Base-by-base conservation (phyloP, 2,329 filamentous ascomycete genomes). In the Fusarium sp. region DNA sequence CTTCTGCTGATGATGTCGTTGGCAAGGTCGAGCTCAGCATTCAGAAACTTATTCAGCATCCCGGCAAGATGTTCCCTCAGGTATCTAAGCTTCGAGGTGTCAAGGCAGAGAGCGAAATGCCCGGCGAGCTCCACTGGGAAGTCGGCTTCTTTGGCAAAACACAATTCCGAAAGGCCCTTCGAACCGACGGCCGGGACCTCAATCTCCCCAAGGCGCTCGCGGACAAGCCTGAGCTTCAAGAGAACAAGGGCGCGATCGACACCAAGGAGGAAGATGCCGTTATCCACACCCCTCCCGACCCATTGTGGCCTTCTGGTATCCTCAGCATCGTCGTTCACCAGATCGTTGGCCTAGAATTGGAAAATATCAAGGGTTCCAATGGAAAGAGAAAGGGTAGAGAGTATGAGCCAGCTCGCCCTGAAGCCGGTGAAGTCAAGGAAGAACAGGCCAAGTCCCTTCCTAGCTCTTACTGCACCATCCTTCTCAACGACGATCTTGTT, bases 131-230 rank as follows among this genome's bases (percentile, higher is more conserved):
- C 44, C 92, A 97, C 80, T 98, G 96, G 96, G 96, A 98, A 81
- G 94, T 98, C 53, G 96, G 96, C 12, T 98, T 93, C 84, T 98
- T 98, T 77, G 92, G 92, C 76, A 98, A 98, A 84, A 94, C 95
- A 2, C 91, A 95, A 75, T 95, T 98, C 84, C 90, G 96, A 61
- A 90, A 92, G 72, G 94, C 94, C 18, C 87, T 98, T 51, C 90
- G 94, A 45, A 98, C 95, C 1, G 93, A 97, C 79, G 96, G 96
- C 48, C 94, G 94, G 83, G 93, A 98, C 80, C 88, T 91, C 66
- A 91, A 89, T 67, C 86, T 98, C 7, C 94, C 94, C 6, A 88
- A 91, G 65, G 89, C 90, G 63, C 88, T 98, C 38, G 90, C 90
- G 66, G 89, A 96, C 75, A 89, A 93, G 72, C 90, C 92, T 8